Base-by-base conservation (phyloP, 345 rosid species). In the Viola odorata region DNA sequence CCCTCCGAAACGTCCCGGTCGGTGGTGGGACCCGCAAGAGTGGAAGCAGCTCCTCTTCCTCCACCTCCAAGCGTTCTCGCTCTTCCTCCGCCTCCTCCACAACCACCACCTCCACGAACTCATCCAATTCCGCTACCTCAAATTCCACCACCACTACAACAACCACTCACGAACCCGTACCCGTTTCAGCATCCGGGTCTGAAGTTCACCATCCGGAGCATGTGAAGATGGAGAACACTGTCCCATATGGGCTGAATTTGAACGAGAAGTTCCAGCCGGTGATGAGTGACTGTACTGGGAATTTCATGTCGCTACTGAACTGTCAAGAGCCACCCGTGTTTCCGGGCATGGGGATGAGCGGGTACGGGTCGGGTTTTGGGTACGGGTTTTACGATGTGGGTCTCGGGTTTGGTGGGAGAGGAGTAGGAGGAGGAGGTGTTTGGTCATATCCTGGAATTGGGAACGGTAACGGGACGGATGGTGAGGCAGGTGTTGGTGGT, bases 1-100 rank as follows among this genome's bases (percentile, higher is more conserved):
- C 89, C 42, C 89, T 84, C 57, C 89, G 89, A 14, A 76, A 81
- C 61, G 81, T 84, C 48, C 89, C 89, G 14, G 65, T 84, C 44
- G 89, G 89, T 23, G 89, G 89, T 6, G 83, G 84, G 10, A 75
- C 83, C 60, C 86, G 89, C 58, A 84, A 81, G 76, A 68, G 58
- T 23, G 32, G 32, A 23, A 23, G 1, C 32, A 23, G 32, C 32
- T 23, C 32, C 32, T 23, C 32, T 2, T 23, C 32, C 32, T 23
- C 32, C 32, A 2, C 32, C 62, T 69, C 84, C 55, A 79, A 72
- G 70, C 83, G 84, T 53, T 64, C 77, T 7, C 85, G 88, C 53
- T 45, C 67, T 41, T 54, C 58, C 12, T 53, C 78, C 8, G 23
- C 63, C 9, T 37, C 66, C 2, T 37, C 63, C 6, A 9, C 79